Evolutionary conservation across 352 stramenopile species (phyloP).

Genomic region (Blastocystis hominis): DNA sequence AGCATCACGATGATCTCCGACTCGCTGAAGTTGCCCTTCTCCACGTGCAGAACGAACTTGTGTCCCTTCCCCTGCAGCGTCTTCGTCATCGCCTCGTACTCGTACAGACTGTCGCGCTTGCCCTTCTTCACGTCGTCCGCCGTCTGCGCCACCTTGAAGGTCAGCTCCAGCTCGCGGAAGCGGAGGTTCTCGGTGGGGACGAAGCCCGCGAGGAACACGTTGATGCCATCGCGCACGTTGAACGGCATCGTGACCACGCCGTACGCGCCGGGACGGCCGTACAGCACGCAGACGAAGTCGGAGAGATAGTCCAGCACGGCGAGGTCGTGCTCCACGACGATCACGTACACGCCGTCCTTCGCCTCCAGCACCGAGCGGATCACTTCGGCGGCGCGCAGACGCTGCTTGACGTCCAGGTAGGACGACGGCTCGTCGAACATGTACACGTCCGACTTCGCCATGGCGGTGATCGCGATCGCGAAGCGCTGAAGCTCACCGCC

Average conservation of each 20-base stretch:
- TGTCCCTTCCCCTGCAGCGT: constrained; percentile 85
- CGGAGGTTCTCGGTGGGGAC: constrained; percentile 97
- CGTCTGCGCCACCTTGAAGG: constrained; percentile 91
- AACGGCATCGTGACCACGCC: constrained; percentile 99
- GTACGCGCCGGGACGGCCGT: constrained; percentile 91
- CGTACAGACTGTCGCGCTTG: constrained; percentile 67
- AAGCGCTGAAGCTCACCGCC: constrained; percentile 98
- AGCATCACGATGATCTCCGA: constrained; percentile 98
- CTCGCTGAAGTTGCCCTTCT: constrained; percentile 88
- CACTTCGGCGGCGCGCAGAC: constrained; percentile 89
- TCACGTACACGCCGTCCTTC: constrained; percentile 75
- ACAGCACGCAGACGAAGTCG: constrained; percentile 98
- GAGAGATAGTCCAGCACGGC: constrained; percentile 97
- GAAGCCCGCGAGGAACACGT: constrained; percentile 97
- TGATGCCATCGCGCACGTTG: constrained; percentile 96
- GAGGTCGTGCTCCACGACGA: constrained; percentile 98
- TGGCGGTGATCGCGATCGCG: constrained; percentile 86
- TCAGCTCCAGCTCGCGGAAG: constrained; percentile 93
- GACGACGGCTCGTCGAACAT: constrained; percentile 99
- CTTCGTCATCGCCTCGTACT: constrained; percentile 95
- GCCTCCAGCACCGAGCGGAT: constrained; percentile 85
- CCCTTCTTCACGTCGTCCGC: constrained; percentile 72
- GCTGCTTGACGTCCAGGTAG: constrained; percentile 97
- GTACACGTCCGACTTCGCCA: constrained; percentile 94
- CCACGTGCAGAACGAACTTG: constrained; percentile 94